These are phyloP conservation scores for Pisolithus marmoratus DNA, from an alignment of 768 basidiomycete genomes.

Conservation along the genomic window DNA sequence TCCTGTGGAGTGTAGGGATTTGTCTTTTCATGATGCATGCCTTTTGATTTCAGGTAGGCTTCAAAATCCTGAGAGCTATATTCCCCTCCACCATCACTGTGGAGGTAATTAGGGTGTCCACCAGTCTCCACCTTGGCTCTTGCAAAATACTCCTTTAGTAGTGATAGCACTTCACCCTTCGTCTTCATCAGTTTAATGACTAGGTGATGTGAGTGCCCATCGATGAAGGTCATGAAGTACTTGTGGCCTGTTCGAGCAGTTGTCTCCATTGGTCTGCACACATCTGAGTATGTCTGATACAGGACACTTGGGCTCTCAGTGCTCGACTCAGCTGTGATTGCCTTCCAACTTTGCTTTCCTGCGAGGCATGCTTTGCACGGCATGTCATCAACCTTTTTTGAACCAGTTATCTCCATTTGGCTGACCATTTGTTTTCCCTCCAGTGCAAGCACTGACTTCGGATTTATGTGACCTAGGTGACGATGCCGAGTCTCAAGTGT, in stretches of 20 bases:
- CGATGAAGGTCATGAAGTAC: constrained; percentile 18
- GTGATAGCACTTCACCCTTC: constrained; percentile 1
- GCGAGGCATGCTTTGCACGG: constrained; percentile 16
- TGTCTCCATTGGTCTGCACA: constrained; percentile 15
- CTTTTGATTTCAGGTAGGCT: constrained; percentile 11
- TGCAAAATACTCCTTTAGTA: constrained; percentile 11
- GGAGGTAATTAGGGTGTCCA: constrained; percentile 10
- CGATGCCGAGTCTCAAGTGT: constrained; percentile 2
- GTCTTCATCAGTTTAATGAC: constrained; percentile 7
- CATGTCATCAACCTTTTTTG: not conserved
- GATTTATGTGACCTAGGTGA: not conserved
- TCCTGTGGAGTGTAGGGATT: constrained; percentile 5
- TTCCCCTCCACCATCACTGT: constrained; percentile 21
- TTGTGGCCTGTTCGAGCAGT: constrained; percentile 1
- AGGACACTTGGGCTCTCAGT: not conserved
- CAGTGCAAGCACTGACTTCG: constrained; percentile 1
- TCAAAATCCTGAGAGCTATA: constrained; percentile 11
- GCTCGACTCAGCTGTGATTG: constrained; percentile 7
- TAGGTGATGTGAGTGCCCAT: constrained; percentile 13
- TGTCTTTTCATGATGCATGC: constrained; percentile 2
- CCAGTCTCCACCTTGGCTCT: constrained; percentile 10
- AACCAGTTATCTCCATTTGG: not conserved
- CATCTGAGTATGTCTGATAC: constrained; percentile 10
- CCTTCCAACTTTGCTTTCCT: constrained; percentile 17
- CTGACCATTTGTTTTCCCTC: constrained; percentile 3